Percentiles rank a stretch among this genome's conserved stretches.
phyloP scores from a whole-genome alignment of 148 eudicot genomes.

The Cornus controversa region DNA sequence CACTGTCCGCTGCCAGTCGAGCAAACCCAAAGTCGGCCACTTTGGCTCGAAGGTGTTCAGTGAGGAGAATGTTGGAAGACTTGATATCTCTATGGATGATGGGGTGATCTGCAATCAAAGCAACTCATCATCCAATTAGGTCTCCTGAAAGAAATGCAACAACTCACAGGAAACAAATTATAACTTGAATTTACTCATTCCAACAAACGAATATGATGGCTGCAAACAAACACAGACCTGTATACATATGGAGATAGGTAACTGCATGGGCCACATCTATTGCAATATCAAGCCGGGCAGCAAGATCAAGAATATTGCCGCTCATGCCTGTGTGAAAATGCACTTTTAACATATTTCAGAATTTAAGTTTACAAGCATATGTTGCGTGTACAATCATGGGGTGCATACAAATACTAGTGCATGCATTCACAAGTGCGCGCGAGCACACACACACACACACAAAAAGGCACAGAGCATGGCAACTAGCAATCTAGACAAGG shows the following conservation, averaged over 20 bases:
- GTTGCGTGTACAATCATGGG: not conserved
- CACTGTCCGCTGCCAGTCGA: conserved; percentile 58
- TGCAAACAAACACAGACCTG: conserved; percentile 39
- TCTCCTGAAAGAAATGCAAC: conserved; percentile 1
- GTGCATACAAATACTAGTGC: not conserved
- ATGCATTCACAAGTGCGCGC: not conserved
- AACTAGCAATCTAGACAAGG: not conserved
- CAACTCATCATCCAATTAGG: not conserved
- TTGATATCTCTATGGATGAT: conserved; percentile 94
- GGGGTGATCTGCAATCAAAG: conserved; percentile 65
- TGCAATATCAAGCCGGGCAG: conserved; percentile 74
- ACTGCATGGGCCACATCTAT: conserved; percentile 91
- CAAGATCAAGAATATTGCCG: conserved; percentile 54
- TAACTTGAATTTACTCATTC: not conserved
- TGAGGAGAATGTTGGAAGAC: conserved; percentile 88
- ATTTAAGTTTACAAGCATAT: not conserved
- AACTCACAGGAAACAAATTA: not conserved
- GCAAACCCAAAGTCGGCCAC: conserved; percentile 98
- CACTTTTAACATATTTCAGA: conserved; percentile 6
- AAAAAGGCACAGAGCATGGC: not conserved
- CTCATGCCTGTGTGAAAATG: conserved; percentile 40
- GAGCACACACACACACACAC: not conserved
- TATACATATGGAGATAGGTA: conserved; percentile 86
- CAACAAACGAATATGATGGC: not conserved
- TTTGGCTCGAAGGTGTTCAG: conserved; percentile 64